Evolutionary conservation across 2,329 filamentous ascomycete species (phyloP).

Genomic region (Diaporthe aspalathi): DNA sequence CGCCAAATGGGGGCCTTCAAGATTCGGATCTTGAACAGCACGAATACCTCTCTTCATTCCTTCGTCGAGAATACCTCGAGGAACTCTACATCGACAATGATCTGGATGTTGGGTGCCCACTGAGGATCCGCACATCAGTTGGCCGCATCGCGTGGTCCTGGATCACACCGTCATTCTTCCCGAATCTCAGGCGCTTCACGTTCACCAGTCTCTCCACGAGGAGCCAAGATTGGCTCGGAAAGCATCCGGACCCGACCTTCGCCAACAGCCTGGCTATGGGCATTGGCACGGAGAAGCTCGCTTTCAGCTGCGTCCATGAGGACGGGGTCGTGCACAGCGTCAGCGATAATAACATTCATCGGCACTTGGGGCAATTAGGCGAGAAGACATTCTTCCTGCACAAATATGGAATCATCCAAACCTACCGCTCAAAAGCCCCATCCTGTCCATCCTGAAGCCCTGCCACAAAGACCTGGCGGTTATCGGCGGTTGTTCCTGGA

Average conservation of each 20-base stretch:
- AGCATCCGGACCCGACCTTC: slow-evolving; percentile 28
- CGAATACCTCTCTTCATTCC: slow-evolving; percentile 27
- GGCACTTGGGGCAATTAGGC: not conserved
- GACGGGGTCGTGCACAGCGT: slow-evolving; percentile 4
- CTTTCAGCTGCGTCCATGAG: slow-evolving; percentile 30
- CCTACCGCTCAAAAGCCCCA: slow-evolving; percentile 22
- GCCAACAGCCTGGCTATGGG: slow-evolving; percentile 20
- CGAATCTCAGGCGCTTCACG: slow-evolving; percentile 32
- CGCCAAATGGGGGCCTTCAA: not conserved
- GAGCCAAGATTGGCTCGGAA: slow-evolving; percentile 22
- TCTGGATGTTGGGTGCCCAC: slow-evolving; percentile 29
- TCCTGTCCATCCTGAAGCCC: slow-evolving; percentile 11
- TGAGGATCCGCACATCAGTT: slow-evolving; percentile 6
- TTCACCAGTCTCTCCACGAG: slow-evolving; percentile 33
- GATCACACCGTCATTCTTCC: slow-evolving; percentile 24
- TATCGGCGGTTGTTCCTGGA: slow-evolving; percentile 11
- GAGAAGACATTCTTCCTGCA: slow-evolving; percentile 28
- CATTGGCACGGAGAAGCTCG: slow-evolving; percentile 29
- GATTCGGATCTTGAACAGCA: not conserved
- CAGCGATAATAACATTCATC: not conserved
- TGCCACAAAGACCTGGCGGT: slow-evolving; percentile 19
- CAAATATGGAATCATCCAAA: not conserved
- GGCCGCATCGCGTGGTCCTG: slow-evolving; percentile 30
- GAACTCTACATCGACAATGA: slow-evolving; percentile 35
- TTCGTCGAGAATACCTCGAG: slow-evolving; percentile 2